Conservation (phyloP, 768 basidiomycete species). For the Psilocybe cubensis region DNA sequence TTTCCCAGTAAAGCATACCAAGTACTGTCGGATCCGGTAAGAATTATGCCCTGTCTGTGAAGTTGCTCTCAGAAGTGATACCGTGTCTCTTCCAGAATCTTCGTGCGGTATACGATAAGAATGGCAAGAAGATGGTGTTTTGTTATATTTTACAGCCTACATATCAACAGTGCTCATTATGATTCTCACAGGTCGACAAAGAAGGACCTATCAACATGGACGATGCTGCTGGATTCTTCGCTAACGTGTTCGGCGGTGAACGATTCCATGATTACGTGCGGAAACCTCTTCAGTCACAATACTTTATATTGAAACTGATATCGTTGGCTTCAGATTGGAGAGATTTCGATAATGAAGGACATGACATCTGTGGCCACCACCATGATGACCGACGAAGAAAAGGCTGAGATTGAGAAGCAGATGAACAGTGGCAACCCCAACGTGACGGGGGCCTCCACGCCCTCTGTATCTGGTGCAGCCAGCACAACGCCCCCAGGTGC, state of each 20-base stretch:
- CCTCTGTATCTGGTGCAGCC: not conserved
- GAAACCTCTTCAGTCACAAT: conserved; percentile 13
- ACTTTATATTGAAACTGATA: not conserved
- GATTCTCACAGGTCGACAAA: conserved; percentile 60
- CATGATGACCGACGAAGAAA: conserved; percentile 93
- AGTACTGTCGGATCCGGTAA: conserved; percentile 81
- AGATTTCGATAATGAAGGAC: conserved; percentile 94
- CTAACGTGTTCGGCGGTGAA: conserved; percentile 95
- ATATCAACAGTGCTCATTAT: not conserved
- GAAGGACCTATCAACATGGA: conserved; percentile 82
- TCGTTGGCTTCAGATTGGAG: conserved; percentile 73
- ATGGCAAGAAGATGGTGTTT: conserved; percentile 86
- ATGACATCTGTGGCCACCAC: conserved; percentile 85
- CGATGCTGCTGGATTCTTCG: conserved; percentile 94
- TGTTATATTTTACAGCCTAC: not conserved
- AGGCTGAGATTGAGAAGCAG: conserved; percentile 81
- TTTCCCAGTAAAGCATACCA: conserved; percentile 98
- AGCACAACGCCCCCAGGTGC: not conserved
- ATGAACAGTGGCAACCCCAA: conserved; percentile 40
- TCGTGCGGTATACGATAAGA: conserved; percentile 91
- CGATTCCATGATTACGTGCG: conserved; percentile 88
- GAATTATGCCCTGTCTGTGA: conserved; percentile 23
- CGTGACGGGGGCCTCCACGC: conserved; percentile 3
- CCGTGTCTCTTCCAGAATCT: conserved; percentile 70
- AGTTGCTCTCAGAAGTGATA: too few species aligned